Base-by-base conservation (phyloP, 192 early-diverging fungal species). In the Dimargaris xerosporica region DNA sequence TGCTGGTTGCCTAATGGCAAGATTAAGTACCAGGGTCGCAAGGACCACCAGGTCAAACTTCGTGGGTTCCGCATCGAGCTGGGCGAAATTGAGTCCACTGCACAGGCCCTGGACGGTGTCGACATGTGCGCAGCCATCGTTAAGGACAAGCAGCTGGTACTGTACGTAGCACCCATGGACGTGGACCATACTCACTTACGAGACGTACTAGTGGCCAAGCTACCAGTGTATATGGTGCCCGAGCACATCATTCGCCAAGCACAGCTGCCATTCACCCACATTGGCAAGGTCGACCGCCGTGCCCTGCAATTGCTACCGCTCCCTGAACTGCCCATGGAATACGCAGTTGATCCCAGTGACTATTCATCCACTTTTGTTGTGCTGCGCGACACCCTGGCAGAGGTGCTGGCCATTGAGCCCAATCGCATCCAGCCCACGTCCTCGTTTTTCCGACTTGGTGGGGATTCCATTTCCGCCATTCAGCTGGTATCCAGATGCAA, bases 201-300 rank as follows among this genome's bases (percentile, higher is more conserved):
- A 69, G 67, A 1, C 72, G 74, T 42, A 67, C 85, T 62, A 76
- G 72, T 15, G 64, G 44, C 55, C 43, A 74, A 73, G 60, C 68
- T 88, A 23, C 82, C 86, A 11, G 66, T 63, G 15, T 88, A 88
- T 62, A 82, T 82, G 54, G 73, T 88, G 28, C 86, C 86, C 12
- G 64, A 69, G 6, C 53, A 54, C 53, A 54, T 54, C 29, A 54
- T 54, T 4, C 21, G n/a, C 21, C n/a, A 25, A 19, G 25, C 28
- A 5, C 7, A 26, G 34, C 12, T 56, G 5, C 54, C 54, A 6
- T 12, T 34, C 23, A 56, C 54, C 9, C n/a, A 6, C 9, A 19
- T 34, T 26, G 50, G 50, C 19, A 52, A 52, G n/a, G 50, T 52
- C 50, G 50, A 52, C 28, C 50, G 19, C 23, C 21, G 28, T 26